Base-by-base conservation (phyloP, 164 flowering plant genomes). In the Paratinospora sagittata region DNA sequence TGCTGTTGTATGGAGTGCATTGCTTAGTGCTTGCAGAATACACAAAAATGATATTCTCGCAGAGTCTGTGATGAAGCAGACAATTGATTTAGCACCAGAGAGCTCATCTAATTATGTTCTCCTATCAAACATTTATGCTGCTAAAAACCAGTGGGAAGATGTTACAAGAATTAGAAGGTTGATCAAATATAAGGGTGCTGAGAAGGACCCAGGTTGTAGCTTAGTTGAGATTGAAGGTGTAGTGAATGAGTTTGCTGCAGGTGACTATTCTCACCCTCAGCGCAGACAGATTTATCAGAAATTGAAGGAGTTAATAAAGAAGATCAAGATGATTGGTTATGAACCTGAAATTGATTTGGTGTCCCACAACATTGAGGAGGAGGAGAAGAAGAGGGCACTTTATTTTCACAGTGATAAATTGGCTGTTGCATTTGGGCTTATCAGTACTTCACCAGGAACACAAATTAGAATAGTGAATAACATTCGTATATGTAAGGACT, bases 181-280 rank as follows among this genome's bases (percentile, higher is more conserved):
- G 63, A 84, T 84, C 83, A 64, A 68, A 17, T 62, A 62, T 26
- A 71, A 41, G 61, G 83, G 79, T 5, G 69, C 74, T 0, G 68
- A 69, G 66, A 82, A 82, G 65, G 73, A 72, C 52, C 82, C 83
- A 27, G 87, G 82, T 1, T 78, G 75, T 71, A 82, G 85, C 67
- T 75, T 73, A 69, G 68, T 84, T 13, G 85, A 82, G 69, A 37
- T 81, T 27, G 74, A 74, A 43, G 47, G 47, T 43, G 47, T 43
- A 14, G 47, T 43, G 47, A 43, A 9, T 43, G 47, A 43, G 14
- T 43, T 43, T 43, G 14, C 7, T 9, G 13, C 14, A 43, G 14
- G 47, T 14, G 47, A 43, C 14, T 43, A 8, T 43, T 43, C 47
- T 43, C 47, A 43, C 14, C 47, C 47, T 43, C 47, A 43, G 14